Conservation (phyloP, 2,329 filamentous ascomycete genomes). For the Trichoderma oligosporum region DNA sequence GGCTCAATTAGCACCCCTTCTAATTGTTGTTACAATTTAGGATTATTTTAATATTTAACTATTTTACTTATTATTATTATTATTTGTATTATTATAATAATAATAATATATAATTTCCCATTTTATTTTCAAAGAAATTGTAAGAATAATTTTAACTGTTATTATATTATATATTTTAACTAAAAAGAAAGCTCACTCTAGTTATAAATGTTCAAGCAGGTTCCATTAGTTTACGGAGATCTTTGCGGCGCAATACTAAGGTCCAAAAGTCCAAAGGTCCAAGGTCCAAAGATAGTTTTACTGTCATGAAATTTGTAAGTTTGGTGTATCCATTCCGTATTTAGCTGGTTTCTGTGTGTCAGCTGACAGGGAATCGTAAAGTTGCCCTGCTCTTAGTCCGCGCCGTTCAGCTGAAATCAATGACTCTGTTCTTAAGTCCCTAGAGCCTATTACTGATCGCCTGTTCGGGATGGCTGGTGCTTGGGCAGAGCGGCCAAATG, state of each 20-base stretch:
- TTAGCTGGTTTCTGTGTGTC: not conserved
- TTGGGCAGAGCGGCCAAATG: not conserved
- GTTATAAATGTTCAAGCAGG: not conserved
- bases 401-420: not conserved
- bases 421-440: not conserved
- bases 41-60: not conserved
- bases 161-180: too few species aligned
- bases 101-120: not conserved
- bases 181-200: too few species aligned
- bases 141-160: not conserved
- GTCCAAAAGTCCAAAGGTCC: not conserved
- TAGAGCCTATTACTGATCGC: not conserved
- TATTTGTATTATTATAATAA: not conserved
- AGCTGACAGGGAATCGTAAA: not conserved
- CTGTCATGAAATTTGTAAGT: not conserved
- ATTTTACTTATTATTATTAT: not conserved
- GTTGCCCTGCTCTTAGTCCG: not conserved
- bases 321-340: not conserved
- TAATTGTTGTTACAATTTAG: too few species aligned
- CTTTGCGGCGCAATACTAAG: not conserved
- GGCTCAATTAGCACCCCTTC: too few species aligned
- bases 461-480: not conserved
- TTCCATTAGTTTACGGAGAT: not conserved
- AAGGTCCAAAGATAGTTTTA: too few species aligned
- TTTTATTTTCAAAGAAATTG: not conserved